Percentiles rank a stretch among this genome's conserved stretches.
Evolutionary conservation across 2,329 filamentous ascomycete species (phyloP).

Genomic region (Exophiala mesophila): DNA sequence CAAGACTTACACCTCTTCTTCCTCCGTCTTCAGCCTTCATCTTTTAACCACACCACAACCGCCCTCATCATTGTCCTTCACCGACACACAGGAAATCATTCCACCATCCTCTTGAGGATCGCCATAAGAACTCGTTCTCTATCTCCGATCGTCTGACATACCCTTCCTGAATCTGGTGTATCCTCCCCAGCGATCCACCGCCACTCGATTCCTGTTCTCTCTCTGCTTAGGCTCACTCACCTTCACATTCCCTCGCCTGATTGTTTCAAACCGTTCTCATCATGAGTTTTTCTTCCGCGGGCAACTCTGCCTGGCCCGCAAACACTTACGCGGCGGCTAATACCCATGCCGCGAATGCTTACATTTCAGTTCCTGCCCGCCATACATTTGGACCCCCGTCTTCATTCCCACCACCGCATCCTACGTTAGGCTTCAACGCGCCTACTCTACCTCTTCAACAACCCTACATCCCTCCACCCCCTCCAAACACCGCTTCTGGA

Average conservation of each 20-base stretch:
- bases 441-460: slow-evolving; percentile 24
- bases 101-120: background rate
- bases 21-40: background rate
- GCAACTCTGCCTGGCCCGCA: slow-evolving; percentile 22
- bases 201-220: too few species aligned
- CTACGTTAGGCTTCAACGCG: slow-evolving; percentile 29
- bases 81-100: background rate
- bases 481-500: slow-evolving; percentile 28
- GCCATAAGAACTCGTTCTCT: too few species aligned
- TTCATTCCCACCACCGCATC: slow-evolving; percentile 17
- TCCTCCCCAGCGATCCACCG: too few species aligned
- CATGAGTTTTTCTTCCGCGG: slow-evolving; percentile 25
- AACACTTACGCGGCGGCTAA: slow-evolving; percentile 18
- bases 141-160: too few species aligned
- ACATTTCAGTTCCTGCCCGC: slow-evolving; percentile 58
- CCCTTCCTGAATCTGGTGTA: too few species aligned
- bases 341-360: slow-evolving; percentile 54
- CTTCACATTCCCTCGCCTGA: background rate
- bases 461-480: slow-evolving; percentile 30
- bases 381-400: slow-evolving; percentile 50
- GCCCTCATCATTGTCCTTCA: background rate
- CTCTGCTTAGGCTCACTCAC: too few species aligned
- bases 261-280: slow-evolving; percentile 4
- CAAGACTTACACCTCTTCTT: background rate
- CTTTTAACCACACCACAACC: background rate